Evolutionary conservation across 352 stramenopile species (phyloP), one percentile per base, ranked within the genome.

Genomic region (Globisporangium megalacanthum): DNA sequence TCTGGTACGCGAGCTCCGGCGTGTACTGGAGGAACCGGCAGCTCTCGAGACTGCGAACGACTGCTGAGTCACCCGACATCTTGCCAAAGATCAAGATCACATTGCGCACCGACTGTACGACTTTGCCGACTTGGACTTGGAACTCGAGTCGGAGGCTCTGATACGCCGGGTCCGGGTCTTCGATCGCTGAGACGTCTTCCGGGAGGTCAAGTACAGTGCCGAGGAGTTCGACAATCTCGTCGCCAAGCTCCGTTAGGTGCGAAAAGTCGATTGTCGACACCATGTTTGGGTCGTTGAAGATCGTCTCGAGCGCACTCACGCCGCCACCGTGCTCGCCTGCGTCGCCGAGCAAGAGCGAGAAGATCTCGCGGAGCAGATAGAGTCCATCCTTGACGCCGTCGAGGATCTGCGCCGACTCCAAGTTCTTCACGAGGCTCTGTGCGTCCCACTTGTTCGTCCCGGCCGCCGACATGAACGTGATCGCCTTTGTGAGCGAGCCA

Each of bases 171-270:
- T 66, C 65, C 15, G 75, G 54, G 2, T 56, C 36, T 14, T 88
- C 79, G 46, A 92, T 75, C 5, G 68, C 54, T 22, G 68, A 64
- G 37, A 89, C 69, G 29, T 90, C 77, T 47, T 95, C 86, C 0
- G 86, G 86, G 62, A 95, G 74, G 60, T 95, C 86, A 9, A 95
- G 62, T 14, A 95, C 84, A 4, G 74, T 72, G 3, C 78, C 79
- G 4, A 95, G 59, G 11, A 95, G 61, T 22, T 94, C 84, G 0
- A 92, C 80, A 14, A 89, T 64, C 45, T 89, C 77, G 11, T 92
- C 78, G 1, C 70, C 62, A 11, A 95, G 62, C 31, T 75, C 64
- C 4, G 77, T 70, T 19, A 93, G 56, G 46, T 85, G 70, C 46
- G 72, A 65, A 48, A 91, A 66, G 56, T 95, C 71, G 10, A 92